These are phyloP conservation scores for Syzygium oleosum DNA, from an alignment of 345 rosid species.

Conservation along the genomic window DNA sequence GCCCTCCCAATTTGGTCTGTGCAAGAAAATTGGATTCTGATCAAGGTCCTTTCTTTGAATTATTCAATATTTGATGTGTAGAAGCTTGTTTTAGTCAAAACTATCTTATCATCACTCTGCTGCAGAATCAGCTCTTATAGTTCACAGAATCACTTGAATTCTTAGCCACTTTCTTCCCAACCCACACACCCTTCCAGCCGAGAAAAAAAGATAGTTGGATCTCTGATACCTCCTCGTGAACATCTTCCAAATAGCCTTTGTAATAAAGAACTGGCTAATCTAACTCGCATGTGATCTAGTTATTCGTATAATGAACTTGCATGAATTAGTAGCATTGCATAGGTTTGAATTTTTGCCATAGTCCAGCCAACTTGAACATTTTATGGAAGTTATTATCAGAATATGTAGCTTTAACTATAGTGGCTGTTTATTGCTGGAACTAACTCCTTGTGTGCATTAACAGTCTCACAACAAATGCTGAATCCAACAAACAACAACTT, in stretches of 20 bases:
- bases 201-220: background rate
- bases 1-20: background rate
- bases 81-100: background rate
- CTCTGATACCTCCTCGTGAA: background rate
- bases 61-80: background rate
- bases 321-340: background rate
- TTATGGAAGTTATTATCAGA: background rate
- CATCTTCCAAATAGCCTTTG: background rate
- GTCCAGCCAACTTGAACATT: background rate
- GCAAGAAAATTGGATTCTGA: background rate
- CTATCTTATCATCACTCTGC: background rate
- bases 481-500: background rate
- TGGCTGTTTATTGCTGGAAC: background rate
- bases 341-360: background rate
- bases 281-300: background rate
- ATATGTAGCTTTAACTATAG: background rate
- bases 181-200: background rate
- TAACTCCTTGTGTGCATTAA: background rate
- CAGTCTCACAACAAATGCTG: background rate
- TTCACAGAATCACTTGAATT: background rate
- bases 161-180: background rate
- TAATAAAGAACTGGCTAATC: background rate
- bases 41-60: background rate
- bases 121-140: background rate
- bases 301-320: background rate